phyloP scores from a whole-genome alignment of 805 yeast genomes.

The Kregervanrija delftensis region DNA sequence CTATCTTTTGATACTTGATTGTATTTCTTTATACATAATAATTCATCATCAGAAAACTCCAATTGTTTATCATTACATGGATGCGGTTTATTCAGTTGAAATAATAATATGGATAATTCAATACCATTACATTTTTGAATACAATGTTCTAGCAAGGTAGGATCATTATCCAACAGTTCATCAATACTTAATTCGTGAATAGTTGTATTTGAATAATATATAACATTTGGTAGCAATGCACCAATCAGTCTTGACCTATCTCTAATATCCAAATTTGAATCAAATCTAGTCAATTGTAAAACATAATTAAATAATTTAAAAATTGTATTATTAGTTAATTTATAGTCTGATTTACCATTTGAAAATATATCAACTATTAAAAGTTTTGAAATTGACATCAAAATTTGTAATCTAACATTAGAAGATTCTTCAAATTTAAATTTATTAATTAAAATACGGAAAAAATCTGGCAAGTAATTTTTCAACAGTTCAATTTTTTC shows the following conservation, averaged over 20 bases:
- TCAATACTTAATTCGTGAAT: constrained; percentile 12
- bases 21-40: constrained; percentile 6
- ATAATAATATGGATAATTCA: constrained; percentile 24
- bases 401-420: constrained; percentile 60
- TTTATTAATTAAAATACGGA: constrained; percentile 47
- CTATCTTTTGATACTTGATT: constrained; percentile 10
- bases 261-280: constrained; percentile 66
- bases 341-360: constrained; percentile 22
- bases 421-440: constrained; percentile 46
- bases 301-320: constrained; percentile 54
- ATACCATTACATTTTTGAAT: constrained; percentile 18
- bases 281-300: constrained; percentile 64
- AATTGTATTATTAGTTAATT: constrained; percentile 28
- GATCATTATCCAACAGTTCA: constrained; percentile 11
- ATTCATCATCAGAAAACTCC: background rate
- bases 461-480: constrained; percentile 64
- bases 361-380: constrained; percentile 47
- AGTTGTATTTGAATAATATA: constrained; percentile 22
- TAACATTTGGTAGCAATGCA: constrained; percentile 44
- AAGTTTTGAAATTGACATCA: constrained; percentile 69
- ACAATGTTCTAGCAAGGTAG: constrained; percentile 7
- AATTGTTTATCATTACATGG: constrained; percentile 9
- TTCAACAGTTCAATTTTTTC: constrained; percentile 3
- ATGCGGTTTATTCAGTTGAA: constrained; percentile 23
- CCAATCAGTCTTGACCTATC: constrained; percentile 76